Base-by-base conservation (phyloP, 495 filamentous ascomycete genomes). In the Penicillium longicatenatum region DNA sequence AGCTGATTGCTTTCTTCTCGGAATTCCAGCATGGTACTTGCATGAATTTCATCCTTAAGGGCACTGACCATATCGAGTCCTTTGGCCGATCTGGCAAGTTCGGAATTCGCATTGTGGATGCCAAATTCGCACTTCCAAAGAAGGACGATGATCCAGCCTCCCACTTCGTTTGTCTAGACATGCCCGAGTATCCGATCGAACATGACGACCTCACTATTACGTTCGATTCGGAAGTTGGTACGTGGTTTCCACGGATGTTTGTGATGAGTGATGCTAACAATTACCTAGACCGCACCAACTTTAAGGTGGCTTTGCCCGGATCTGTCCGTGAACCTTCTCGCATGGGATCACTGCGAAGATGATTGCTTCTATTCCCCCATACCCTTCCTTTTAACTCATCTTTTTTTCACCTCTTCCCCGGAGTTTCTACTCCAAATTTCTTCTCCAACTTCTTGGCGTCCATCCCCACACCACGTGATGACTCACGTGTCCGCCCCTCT, bases 161-260 rank as follows among this genome's bases (percentile, higher is more conserved):
- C 50, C 79, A 82, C 21, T 96, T 93, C 73, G 77, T 94, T 20
- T 92, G 88, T 67, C 71, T 96, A 55, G 92, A 97, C 68, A 79
- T 89, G 79, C 87, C 89, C 5, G 92, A 95, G 52, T 92, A 93
- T 74, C 88, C 91, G 1, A 87, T 88, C 19, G 91, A 95, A 73
- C 90, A 95, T 70, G 92, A 96, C 72, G 92, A 97, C 74, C 88
- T 97, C 64, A 77, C 85, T 21, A 88, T 97, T 64, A 65, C 84
- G 22, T 97, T 97, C 77, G 90, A 95, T 43, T 85, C 75, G 26
- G 87, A 88, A 66, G 70, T 82, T 64, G 89, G 92, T 96, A 78
- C 71, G 89, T 82, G 51, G 14, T 21, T 2, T 11, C 37, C 30
- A 21, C 12, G 6, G 37, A 52, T 31, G 10, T n/a, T 21, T 0